phyloP scores from a whole-genome alignment of 352 stramenopile species.

The Hyphochytrium catenoides region DNA sequence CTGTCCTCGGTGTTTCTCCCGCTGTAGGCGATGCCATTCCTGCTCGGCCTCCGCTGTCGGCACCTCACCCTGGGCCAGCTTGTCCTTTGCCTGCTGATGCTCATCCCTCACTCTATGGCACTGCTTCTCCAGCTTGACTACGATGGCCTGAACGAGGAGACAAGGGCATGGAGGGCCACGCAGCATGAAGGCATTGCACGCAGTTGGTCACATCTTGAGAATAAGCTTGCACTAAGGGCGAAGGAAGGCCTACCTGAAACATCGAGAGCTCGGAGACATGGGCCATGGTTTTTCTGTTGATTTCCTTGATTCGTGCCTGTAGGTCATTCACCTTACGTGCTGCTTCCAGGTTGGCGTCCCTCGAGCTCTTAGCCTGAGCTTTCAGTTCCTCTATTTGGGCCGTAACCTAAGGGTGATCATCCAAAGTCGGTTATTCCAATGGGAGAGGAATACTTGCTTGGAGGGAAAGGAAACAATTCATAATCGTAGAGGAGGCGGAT shows the following conservation, averaged over 20 bases:
- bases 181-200: too few species aligned
- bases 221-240: too few species aligned
- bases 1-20: constrained; percentile 3
- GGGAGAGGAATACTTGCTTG: too few species aligned
- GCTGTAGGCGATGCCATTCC: constrained; percentile 22
- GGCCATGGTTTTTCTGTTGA: constrained; percentile 81
- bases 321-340: constrained; percentile 71
- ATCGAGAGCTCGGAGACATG: constrained; percentile 77
- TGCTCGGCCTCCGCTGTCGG: constrained; percentile 51
- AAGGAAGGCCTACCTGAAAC: too few species aligned
- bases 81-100: constrained; percentile 30
- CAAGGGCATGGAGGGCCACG: too few species aligned
- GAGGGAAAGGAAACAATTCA: too few species aligned
- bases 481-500: too few species aligned
- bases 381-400: constrained; percentile 57
- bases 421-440: too few species aligned
- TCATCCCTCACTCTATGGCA: constrained; percentile 42
- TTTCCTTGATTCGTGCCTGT: constrained; percentile 64
- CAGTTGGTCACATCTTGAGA: too few species aligned
- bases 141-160: too few species aligned
- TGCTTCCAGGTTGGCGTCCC: constrained; percentile 45
- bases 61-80: constrained; percentile 26
- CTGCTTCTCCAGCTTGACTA: constrained; percentile 77
- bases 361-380: constrained; percentile 33
- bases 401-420: too few species aligned